Evolutionary conservation across 768 basidiomycete genomes (phyloP), one percentile per base, ranked within the genome.

Genomic region (Amanita molliuscula): DNA sequence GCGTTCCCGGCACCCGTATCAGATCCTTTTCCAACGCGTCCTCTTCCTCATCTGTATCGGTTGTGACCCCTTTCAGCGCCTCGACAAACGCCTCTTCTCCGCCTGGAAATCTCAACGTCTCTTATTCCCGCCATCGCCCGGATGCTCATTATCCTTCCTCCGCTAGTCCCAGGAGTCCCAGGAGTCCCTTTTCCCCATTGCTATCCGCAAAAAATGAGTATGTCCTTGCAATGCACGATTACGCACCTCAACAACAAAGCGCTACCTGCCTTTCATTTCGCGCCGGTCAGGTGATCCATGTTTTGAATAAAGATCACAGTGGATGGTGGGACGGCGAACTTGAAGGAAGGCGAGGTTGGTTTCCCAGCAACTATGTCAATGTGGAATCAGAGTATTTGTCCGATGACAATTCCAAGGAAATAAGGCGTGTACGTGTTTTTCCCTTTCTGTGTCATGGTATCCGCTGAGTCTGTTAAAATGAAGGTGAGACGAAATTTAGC

Each of bases 321-420:
- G 96, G 96, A 0, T 98, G 96, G 96, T 98, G 95, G 95, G 94
- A 99, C 61, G 96, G 96, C 8, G 92, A 98, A 66, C 64, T 95
- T 15, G 87, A 91, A 31, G 87, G 82, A 2, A 69, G 82, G 53
- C 71, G 94, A 58, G 96, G 96, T 10, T 99, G 96, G 96, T 98
- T 98, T 66, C 96, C 96, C 16, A 93, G 90, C 59, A 99, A 98
- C 67, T 98, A 96, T 67, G 88, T 90, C 55, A 84, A 81, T 56
- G 68, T 76, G 13, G 82, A 84, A 55, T 69, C 41, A 21, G 49
- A 40, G 10, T 50, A 50, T 25, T n/a, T 31, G 31, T 50, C 38
- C 11, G 40, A 50, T 31, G 49, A 50, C 15, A 44, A 23, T 18
- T 8, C 49, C 25, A 41, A 33, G n/a, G 31, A 29, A 35, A 21